Evolutionary conservation across 106 monocot species (phyloP).

Genomic region (Amphibolis antarctica): DNA sequence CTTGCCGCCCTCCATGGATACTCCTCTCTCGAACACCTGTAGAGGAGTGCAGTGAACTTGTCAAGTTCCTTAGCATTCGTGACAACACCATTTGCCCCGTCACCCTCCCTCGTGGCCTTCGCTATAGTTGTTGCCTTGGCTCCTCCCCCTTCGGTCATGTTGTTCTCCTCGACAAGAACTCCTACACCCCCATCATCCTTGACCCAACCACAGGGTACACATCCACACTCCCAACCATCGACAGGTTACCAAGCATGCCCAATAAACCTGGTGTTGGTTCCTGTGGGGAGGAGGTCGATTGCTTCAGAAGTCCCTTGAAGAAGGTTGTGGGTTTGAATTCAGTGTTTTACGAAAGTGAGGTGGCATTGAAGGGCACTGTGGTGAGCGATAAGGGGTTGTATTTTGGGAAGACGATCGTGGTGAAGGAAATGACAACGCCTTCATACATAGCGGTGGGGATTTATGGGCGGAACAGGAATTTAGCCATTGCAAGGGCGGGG

Average conservation of each 20-base stretch:
- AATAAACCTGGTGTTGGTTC: background rate
- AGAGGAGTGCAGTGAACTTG: background rate
- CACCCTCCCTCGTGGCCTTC: slow-evolving; percentile 3
- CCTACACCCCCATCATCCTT: background rate
- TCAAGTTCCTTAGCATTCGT: background rate
- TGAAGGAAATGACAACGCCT: background rate
- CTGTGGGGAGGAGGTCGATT: background rate
- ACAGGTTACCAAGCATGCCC: background rate
- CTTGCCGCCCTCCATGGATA: slow-evolving; percentile 4
- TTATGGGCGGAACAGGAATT: background rate
- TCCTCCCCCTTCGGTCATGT: slow-evolving; percentile 2
- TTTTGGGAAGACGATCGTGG: slow-evolving; percentile 6
- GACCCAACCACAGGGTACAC: background rate
- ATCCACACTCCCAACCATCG: slow-evolving; percentile 1
- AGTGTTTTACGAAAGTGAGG: background rate
- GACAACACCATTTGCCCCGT: background rate
- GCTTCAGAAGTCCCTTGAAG: background rate
- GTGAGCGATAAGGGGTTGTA: background rate
- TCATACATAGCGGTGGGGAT: slow-evolving; percentile 5
- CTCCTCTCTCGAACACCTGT: background rate
- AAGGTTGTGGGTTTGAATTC: background rate
- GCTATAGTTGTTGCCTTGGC: slow-evolving; percentile 2
- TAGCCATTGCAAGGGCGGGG: slow-evolving; percentile 4
- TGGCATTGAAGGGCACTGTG: background rate
- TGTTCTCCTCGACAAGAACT: slow-evolving; percentile 3